Evolutionary conservation across 371 early-diverging fungal species (phyloP), one percentile per base, ranked within the genome.

Genomic region (Mucor velutinosus): DNA sequence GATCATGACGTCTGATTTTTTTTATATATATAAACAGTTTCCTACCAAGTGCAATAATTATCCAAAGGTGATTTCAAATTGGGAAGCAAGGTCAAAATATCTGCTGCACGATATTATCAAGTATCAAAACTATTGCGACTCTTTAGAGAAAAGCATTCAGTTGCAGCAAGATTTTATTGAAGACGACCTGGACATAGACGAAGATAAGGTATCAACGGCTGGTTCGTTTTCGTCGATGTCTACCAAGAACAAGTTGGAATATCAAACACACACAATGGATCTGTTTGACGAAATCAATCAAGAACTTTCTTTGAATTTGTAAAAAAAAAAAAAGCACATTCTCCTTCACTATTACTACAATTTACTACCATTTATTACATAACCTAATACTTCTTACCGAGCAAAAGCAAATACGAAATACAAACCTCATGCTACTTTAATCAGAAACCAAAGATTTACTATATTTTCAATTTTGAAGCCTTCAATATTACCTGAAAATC

Each of bases 21-120:
- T 14, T 23, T 61, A 32, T 47, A 27, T 14, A 17, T 61, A 32
- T 47, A 27, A 11, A 12, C 65, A 84, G 81, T 91, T 89, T 66
- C 77, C 76, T 37, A 79, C 79, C 19, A 80, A 80, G 64, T 84
- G 89, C 10, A 72, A 76, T 58, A 80, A 79, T 41, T 67, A 86
- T 66, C 76, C 78, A 7, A 90, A 90, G 66, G 95, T 93, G 3
- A 78, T 91, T 56, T 71, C 82, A 11, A 95, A 95, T 73, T 95
- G 96, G 96, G 92, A 90, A 74, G 82, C 88, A 37, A 92, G 90
- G 72, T 87, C 92, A 19, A 87, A 91, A 68, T 92, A 92, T 70
- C 73, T 95, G 39, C 77, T 93, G 64, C 86, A 90, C 67, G 95
- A 95, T 75, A 88, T 92, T 62, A 90, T 94, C 71, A 93, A 94